Percentiles rank a stretch among this genome's conserved stretches.
Evolutionary conservation across 2,329 filamentous ascomycete genomes (phyloP).

Genomic region (Didymella exigua): DNA sequence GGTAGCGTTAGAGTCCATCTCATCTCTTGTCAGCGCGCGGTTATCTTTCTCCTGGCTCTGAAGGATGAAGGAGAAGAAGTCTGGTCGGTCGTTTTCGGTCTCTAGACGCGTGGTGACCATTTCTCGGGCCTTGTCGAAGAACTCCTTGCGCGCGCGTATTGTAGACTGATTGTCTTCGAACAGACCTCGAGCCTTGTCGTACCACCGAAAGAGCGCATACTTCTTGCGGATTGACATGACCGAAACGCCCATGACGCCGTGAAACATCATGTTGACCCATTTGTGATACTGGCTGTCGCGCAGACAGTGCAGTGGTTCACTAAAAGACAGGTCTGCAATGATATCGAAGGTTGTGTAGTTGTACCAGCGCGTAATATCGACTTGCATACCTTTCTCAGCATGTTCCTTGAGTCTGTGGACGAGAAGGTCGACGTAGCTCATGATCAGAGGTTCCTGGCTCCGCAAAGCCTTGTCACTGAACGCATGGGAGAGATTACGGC

Average conservation of each 20-base stretch:
- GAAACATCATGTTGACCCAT: slow-evolving; percentile 37
- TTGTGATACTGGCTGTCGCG: slow-evolving; percentile 34
- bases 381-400: slow-evolving; percentile 6
- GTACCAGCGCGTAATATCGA: slow-evolving; percentile 41
- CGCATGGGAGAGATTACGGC: slow-evolving; percentile 48
- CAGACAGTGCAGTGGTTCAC: slow-evolving; percentile 40
- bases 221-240: slow-evolving; percentile 23
- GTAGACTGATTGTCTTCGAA: slow-evolving; percentile 18
- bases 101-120: slow-evolving; percentile 31
- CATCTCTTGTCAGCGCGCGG: slow-evolving; percentile 29
- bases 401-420: slow-evolving; percentile 41
- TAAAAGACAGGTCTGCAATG: slow-evolving; percentile 41
- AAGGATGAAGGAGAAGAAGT: slow-evolving; percentile 37
- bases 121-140: slow-evolving; percentile 18
- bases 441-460: slow-evolving; percentile 49
- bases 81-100: slow-evolving; percentile 22
- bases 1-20: slow-evolving; percentile 45
- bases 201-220: slow-evolving; percentile 25
- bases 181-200: slow-evolving; percentile 18
- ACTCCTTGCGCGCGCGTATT: slow-evolving; percentile 21
- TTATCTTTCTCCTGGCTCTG: slow-evolving; percentile 25
- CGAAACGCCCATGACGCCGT: slow-evolving; percentile 14
- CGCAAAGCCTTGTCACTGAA: slow-evolving; percentile 52
- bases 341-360: slow-evolving; percentile 38
- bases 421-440: slow-evolving; percentile 49